Conservation (phyloP, 164 flowering plant species). For the Houttuynia cordata region DNA sequence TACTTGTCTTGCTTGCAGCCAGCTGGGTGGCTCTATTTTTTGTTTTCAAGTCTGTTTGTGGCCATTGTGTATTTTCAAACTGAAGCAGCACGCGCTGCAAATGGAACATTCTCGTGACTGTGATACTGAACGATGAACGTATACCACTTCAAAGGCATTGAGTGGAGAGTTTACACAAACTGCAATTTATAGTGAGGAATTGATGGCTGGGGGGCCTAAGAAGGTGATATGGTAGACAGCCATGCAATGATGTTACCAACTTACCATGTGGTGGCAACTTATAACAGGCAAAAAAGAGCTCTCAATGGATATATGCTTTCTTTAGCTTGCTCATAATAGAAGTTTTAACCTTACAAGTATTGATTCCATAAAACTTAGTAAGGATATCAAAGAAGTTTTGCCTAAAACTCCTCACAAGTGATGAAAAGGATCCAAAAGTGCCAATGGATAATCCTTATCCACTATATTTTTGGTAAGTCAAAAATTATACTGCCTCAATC, state of each 20-base stretch:
- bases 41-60: background rate
- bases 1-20: background rate
- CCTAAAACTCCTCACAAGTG: too few species aligned
- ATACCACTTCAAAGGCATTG: background rate
- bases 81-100: background rate
- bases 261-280: background rate
- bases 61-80: background rate
- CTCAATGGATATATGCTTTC: background rate
- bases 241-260: background rate
- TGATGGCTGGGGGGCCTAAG: background rate
- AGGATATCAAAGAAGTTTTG: too few species aligned
- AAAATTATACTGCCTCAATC: too few species aligned
- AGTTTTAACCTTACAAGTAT: background rate
- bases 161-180: background rate
- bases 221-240: background rate
- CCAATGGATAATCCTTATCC: too few species aligned
- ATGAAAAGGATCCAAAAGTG: too few species aligned
- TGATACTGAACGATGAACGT: background rate
- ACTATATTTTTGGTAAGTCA: too few species aligned
- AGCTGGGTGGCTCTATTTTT: background rate
- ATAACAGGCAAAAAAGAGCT: background rate
- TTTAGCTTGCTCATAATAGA: background rate
- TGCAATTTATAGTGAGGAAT: background rate
- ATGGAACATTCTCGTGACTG: background rate
- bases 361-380: too few species aligned